Evolutionary conservation across 768 basidiomycete species (phyloP).

Genomic region (Naganishia kalamii): DNA sequence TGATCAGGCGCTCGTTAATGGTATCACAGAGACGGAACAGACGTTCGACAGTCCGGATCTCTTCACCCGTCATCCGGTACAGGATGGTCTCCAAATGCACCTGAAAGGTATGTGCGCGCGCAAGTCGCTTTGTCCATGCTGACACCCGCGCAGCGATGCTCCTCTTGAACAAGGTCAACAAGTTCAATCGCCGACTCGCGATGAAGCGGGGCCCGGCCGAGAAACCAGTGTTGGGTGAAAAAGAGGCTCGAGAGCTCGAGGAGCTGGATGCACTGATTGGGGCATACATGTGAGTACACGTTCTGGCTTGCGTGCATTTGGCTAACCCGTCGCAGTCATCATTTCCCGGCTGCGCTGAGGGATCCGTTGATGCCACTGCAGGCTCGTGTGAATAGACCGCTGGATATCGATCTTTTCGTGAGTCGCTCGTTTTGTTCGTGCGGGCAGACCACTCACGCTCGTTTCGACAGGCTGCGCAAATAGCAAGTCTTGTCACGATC

Average conservation of each 20-base stretch:
- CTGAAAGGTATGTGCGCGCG: background rate
- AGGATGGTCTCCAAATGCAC: slow-evolving; percentile 18
- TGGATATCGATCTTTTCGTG: slow-evolving; percentile 23
- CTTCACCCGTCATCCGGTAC: slow-evolving; percentile 17
- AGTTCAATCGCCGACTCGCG: slow-evolving; percentile 14
- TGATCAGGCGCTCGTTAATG: slow-evolving; percentile 7
- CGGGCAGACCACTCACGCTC: background rate
- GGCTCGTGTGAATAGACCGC: slow-evolving; percentile 6
- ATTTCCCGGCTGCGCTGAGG: slow-evolving; percentile 17
- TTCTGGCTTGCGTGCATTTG: background rate
- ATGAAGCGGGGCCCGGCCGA: slow-evolving; percentile 11
- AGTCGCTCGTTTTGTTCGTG: background rate
- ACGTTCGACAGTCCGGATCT: slow-evolving; percentile 16
- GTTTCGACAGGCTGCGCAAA: slow-evolving; percentile 9
- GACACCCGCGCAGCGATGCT: background rate
- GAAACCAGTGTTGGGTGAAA: background rate
- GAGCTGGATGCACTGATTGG: slow-evolving; percentile 15
- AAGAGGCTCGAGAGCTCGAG: slow-evolving; percentile 15
- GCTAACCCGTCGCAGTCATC: background rate
- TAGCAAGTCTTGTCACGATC: slow-evolving; percentile 3
- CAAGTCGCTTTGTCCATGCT: background rate
- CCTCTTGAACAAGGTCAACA: slow-evolving; percentile 17
- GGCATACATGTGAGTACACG: slow-evolving; percentile 4
- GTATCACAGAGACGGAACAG: slow-evolving; percentile 18
- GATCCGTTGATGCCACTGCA: slow-evolving; percentile 21